Evolutionary conservation across 2,329 filamentous ascomycete species (phyloP).

Genomic region (Trichoderma pleuroti): DNA sequence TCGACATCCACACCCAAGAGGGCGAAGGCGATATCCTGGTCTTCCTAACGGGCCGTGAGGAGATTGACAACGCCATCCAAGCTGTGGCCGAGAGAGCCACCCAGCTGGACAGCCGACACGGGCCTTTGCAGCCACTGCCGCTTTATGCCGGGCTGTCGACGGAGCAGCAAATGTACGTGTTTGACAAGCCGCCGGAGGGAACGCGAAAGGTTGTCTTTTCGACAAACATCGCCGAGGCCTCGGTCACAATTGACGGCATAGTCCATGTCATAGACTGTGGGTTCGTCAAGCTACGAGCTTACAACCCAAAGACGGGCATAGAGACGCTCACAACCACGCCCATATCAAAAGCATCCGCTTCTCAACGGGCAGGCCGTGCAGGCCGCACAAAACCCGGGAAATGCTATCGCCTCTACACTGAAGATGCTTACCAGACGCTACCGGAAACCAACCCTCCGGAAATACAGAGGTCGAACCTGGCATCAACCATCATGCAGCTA

Average conservation of each 20-base stretch:
- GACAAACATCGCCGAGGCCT: constrained; percentile 96
- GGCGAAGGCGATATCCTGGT: constrained; percentile 81
- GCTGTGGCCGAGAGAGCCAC: constrained; percentile 69
- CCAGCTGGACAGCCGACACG: constrained; percentile 45
- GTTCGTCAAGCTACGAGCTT: constrained; percentile 85
- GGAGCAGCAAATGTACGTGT: constrained; percentile 93
- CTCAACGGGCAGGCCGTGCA: constrained; percentile 83
- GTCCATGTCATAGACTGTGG: constrained; percentile 88
- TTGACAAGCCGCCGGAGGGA: constrained; percentile 76
- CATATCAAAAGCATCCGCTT: constrained; percentile 88
- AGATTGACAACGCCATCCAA: constrained; percentile 82
- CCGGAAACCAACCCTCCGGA: constrained; percentile 77
- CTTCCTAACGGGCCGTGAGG: constrained; percentile 88
- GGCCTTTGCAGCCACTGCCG: constrained; percentile 52
- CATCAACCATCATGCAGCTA: constrained; percentile 82
- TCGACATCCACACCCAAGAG: constrained; percentile 83
- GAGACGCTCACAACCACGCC: constrained; percentile 80
- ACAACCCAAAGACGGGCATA: constrained; percentile 79
- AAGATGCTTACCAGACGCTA: constrained; percentile 63
- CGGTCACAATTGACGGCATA: constrained; percentile 89
- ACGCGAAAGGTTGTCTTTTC: constrained; percentile 88
- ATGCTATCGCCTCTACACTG: constrained; percentile 89
- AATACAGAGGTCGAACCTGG: constrained; percentile 87
- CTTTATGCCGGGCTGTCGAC: constrained; percentile 85
- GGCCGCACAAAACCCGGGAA: constrained; percentile 88